A percentile compares a stretch with the other conserved stretches of the same genome.
Conservation (phyloP, 2,329 filamentous ascomycete species). For the Cercospora brassicicola region DNA sequence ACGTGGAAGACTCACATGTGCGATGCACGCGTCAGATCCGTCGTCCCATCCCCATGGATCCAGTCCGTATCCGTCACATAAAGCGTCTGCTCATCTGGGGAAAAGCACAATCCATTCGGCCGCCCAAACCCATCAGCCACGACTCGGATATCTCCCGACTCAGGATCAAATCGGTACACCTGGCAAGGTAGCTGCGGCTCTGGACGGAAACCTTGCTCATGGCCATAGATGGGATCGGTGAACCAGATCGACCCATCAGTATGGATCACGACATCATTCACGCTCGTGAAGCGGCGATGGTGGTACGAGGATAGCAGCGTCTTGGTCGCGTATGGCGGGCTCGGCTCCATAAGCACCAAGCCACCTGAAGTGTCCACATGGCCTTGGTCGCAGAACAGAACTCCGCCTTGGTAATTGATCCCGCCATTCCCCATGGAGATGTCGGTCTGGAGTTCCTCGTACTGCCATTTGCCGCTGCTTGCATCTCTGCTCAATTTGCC, state of each 20-base stretch:
- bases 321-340: slow-evolving; percentile 28
- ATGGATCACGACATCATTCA: slow-evolving; percentile 59
- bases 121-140: slow-evolving; percentile 59
- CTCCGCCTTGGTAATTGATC: slow-evolving; percentile 47
- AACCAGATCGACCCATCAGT: slow-evolving; percentile 62
- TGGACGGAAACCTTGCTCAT: slow-evolving; percentile 59
- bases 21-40: slow-evolving; percentile 47
- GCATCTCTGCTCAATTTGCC: slow-evolving; percentile 28
- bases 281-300: slow-evolving; percentile 60
- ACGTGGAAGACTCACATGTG: slow-evolving; percentile 48
- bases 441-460: slow-evolving; percentile 38
- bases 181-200: slow-evolving; percentile 57
- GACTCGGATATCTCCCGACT: slow-evolving; percentile 53
- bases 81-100: slow-evolving; percentile 52
- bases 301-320: slow-evolving; percentile 60
- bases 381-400: slow-evolving; percentile 40
- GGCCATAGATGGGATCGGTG: slow-evolving; percentile 62
- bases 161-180: slow-evolving; percentile 53
- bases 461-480: slow-evolving; percentile 44
- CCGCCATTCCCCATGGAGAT: slow-evolving; percentile 54
- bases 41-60: slow-evolving; percentile 45
- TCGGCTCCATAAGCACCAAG: slow-evolving; percentile 29
- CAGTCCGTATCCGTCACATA: slow-evolving; percentile 61
- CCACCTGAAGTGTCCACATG: slow-evolving; percentile 26
- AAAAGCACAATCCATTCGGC: slow-evolving; percentile 61